Evolutionary conservation across 2,329 filamentous ascomycete genomes (phyloP).

Genomic region (Akanthomyces dipterigenus): DNA sequence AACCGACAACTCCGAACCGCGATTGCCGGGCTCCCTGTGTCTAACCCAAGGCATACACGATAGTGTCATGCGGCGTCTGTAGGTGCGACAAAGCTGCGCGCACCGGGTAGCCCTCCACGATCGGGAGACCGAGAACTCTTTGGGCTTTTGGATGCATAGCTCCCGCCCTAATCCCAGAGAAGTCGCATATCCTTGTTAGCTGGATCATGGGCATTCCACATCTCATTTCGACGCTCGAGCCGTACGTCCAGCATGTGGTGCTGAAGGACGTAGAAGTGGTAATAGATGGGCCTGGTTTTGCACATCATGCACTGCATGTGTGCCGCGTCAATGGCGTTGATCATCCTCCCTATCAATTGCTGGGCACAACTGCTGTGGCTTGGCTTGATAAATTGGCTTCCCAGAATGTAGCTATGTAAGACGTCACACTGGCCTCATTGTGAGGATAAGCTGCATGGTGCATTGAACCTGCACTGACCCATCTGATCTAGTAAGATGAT

Average conservation of each 20-base stretch:
- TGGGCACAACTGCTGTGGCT: slow-evolving; percentile 50
- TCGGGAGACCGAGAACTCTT: background rate
- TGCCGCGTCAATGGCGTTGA: slow-evolving; percentile 45
- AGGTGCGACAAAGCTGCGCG: background rate
- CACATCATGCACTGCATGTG: slow-evolving; percentile 62
- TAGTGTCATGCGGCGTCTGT: slow-evolving; percentile 15
- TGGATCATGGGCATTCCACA: slow-evolving; percentile 52
- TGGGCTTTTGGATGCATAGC: background rate
- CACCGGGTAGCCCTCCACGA: background rate
- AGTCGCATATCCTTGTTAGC: background rate
- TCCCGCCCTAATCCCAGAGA: background rate
- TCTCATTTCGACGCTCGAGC: slow-evolving; percentile 45
- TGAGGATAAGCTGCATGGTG: slow-evolving; percentile 5
- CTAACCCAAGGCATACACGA: background rate
- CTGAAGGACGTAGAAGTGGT: slow-evolving; percentile 39
- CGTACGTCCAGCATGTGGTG: slow-evolving; percentile 38
- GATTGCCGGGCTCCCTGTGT: background rate
- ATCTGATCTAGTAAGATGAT: slow-evolving; percentile 51
- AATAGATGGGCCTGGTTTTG: slow-evolving; percentile 74
- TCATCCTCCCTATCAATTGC: slow-evolving; percentile 55
- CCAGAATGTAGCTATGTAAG: slow-evolving; percentile 56
- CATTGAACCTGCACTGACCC: slow-evolving; percentile 13
- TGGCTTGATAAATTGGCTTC: slow-evolving; percentile 57
- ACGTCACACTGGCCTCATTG: slow-evolving; percentile 11
- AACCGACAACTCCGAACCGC: background rate